Conservation (phyloP, 371 early-diverging fungal species). For the Mucor sp. region DNA sequence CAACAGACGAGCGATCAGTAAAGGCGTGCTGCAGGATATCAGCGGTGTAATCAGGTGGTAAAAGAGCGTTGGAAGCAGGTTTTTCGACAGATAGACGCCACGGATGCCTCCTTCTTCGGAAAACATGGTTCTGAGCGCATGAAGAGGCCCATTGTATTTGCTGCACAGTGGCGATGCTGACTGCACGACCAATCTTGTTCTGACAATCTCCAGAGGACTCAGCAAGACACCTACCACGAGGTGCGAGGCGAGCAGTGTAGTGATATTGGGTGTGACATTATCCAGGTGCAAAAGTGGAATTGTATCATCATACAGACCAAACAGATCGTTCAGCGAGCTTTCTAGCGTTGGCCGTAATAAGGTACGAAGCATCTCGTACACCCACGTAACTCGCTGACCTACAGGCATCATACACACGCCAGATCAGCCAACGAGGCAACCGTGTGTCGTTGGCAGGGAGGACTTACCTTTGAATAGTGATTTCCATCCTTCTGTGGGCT, state of each 20-base stretch:
- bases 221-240: slow-evolving; percentile 68
- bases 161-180: slow-evolving; percentile 64
- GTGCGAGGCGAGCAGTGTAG: slow-evolving; percentile 71
- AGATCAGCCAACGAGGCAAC: not conserved
- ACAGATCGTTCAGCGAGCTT: slow-evolving; percentile 70
- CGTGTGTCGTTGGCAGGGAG: not conserved
- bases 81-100: slow-evolving; percentile 68
- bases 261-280: slow-evolving; percentile 59
- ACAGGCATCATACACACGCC: not conserved
- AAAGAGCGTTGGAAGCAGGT: slow-evolving; percentile 75
- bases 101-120: slow-evolving; percentile 79
- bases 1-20: slow-evolving; percentile 72
- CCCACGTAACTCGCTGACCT: slow-evolving; percentile 77
- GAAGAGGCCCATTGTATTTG: slow-evolving; percentile 74
- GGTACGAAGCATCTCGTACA: slow-evolving; percentile 69
- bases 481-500: slow-evolving; percentile 67
- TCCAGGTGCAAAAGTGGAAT: slow-evolving; percentile 72
- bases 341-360: slow-evolving; percentile 76
- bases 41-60: slow-evolving; percentile 75
- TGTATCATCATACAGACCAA: slow-evolving; percentile 79
- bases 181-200: slow-evolving; percentile 76
- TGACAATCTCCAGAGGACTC: slow-evolving; percentile 77
- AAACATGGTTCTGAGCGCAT: slow-evolving; percentile 73
- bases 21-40: slow-evolving; percentile 65
- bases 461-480: slow-evolving; percentile 66